These are phyloP conservation scores for Neurospora africana DNA, from an alignment of 495 filamentous ascomycete genomes.

Conservation along the genomic window DNA sequence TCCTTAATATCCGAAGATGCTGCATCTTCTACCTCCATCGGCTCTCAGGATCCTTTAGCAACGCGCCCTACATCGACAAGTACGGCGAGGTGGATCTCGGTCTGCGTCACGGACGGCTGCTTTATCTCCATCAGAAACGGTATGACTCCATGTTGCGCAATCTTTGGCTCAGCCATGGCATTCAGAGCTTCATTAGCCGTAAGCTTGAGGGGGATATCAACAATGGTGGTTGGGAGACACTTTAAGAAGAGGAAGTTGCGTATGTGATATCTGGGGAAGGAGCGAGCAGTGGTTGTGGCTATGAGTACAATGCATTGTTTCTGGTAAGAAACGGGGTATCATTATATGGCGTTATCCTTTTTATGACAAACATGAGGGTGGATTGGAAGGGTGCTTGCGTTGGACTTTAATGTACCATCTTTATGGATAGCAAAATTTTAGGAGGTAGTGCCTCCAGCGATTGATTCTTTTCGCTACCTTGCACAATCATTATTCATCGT, in stretches of 20 bases:
- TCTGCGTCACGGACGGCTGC: conserved; percentile 67
- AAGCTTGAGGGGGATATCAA: conserved; percentile 92
- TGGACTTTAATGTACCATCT: not conserved
- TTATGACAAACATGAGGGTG: not conserved
- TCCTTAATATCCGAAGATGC: conserved; percentile 94
- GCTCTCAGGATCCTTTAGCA: conserved; percentile 69
- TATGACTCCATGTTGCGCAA: conserved; percentile 81
- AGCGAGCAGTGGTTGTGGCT: not conserved
- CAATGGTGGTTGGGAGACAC: conserved; percentile 93
- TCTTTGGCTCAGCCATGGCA: conserved; percentile 76
- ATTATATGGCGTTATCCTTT: not conserved
- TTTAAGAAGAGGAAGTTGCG: conserved; percentile 28
- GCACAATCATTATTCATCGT: not conserved
- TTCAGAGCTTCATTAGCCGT: conserved; percentile 80
- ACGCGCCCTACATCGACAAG: conserved; percentile 84
- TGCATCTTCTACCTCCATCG: conserved; percentile 76
- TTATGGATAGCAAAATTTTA: not conserved
- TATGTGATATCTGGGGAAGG: not conserved
- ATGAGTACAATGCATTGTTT: not conserved
- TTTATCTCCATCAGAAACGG: conserved; percentile 85
- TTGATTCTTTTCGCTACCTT: not conserved
- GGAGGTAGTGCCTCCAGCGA: not conserved
- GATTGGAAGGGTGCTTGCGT: not conserved
- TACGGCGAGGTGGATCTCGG: conserved; percentile 89
- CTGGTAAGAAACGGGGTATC: not conserved